Conservation (phyloP, 106 monocot genomes). For the Allium fistulosum region DNA sequence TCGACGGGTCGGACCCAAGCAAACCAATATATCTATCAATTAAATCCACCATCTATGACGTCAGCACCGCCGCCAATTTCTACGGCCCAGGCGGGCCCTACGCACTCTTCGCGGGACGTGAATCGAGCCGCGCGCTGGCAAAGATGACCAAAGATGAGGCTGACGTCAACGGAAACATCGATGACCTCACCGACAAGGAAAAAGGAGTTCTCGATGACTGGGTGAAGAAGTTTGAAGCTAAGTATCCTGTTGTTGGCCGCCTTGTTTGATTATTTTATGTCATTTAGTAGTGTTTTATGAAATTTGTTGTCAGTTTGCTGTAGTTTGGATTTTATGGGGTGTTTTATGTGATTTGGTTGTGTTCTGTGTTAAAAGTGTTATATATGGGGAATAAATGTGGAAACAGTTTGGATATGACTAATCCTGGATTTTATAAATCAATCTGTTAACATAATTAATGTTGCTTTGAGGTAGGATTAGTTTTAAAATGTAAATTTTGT, state of each 20-base stretch:
- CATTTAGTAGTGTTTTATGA: not conserved
- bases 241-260: constrained; percentile 88
- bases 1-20: constrained; percentile 51
- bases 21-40: constrained; percentile 90
- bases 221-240: constrained; percentile 88
- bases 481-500: too few relatives aligned
- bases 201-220: constrained; percentile 69
- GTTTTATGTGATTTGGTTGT: too few relatives aligned
- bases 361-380: too few relatives aligned
- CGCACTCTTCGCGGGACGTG: constrained; percentile 82
- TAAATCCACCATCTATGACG: constrained; percentile 71
- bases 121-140: constrained; percentile 76
- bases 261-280: constrained; percentile 8
- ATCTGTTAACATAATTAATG: too few relatives aligned
- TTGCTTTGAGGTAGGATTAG: too few relatives aligned
- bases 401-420: too few relatives aligned
- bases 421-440: too few relatives aligned
- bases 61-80: constrained; percentile 61
- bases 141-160: constrained; percentile 90
- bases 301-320: too few relatives aligned
- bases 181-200: constrained; percentile 80
- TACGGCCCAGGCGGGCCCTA: constrained; percentile 90
- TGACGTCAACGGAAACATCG: constrained; percentile 56
- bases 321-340: too few relatives aligned
- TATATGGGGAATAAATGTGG: too few relatives aligned